A percentile compares a stretch with the other conserved stretches of the same genome.
Conservation (phyloP, 73 alveolate genomes). For the Tetrahymena malaccensis region DNA sequence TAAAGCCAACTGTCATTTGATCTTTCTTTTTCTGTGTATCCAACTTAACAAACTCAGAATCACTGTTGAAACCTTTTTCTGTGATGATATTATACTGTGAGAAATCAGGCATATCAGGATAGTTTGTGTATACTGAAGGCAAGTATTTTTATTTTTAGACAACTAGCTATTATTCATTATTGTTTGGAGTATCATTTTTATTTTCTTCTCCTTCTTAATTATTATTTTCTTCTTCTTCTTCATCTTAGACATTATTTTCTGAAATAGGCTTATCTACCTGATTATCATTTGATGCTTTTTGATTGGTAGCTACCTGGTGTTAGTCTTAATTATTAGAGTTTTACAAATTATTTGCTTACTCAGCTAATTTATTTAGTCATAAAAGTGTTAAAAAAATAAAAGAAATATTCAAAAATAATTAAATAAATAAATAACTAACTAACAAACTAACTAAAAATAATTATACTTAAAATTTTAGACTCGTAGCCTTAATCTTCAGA, state of each 20-base stretch:
- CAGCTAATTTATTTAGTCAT: background rate
- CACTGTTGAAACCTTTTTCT: constrained; percentile 25
- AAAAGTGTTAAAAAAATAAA: background rate
- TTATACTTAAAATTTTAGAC: background rate
- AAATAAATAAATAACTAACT: too few relatives aligned
- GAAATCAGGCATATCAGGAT: background rate
- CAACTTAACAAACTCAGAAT: constrained; percentile 25
- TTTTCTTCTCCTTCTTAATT: background rate
- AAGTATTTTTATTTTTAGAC: background rate
- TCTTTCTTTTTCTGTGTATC: constrained; percentile 11
- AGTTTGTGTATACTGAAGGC: background rate
- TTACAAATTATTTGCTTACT: background rate
- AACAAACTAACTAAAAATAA: too few relatives aligned
- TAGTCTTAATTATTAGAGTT: background rate
- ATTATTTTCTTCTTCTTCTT: background rate
- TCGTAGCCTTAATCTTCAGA: background rate
- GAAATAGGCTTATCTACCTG: background rate
- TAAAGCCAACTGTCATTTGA: constrained; percentile 11
- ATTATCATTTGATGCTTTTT: background rate
- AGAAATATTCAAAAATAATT: background rate
- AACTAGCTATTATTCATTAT: background rate
- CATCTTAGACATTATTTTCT: background rate
- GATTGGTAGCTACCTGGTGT: background rate
- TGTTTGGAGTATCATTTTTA: background rate
- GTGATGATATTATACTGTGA: background rate